Evolutionary conservation across 768 basidiomycete species (phyloP).

Genomic region (Lentinus tigrinus): DNA sequence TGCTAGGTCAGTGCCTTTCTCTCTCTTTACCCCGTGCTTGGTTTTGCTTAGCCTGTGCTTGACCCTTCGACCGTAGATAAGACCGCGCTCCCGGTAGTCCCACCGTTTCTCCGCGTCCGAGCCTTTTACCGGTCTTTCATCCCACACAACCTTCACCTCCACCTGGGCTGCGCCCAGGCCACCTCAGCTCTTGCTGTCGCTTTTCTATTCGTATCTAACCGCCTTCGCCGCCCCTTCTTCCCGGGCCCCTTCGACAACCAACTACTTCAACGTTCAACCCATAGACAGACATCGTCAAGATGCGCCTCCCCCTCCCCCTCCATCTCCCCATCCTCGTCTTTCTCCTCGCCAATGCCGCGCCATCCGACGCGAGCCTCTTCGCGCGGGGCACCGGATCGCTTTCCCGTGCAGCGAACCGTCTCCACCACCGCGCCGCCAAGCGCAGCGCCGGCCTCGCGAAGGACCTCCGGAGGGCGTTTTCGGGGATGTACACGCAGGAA

Average conservation of each 20-base stretch:
- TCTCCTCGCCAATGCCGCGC: slow-evolving; percentile 30
- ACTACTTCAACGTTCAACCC: not conserved
- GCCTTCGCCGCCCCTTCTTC: not conserved
- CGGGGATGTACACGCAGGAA: slow-evolving; percentile 40
- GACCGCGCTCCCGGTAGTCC: not conserved
- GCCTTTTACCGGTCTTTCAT: slow-evolving; percentile 5
- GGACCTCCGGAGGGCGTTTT: slow-evolving; percentile 69
- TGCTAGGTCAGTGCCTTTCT: no score
- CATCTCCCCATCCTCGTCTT: slow-evolving; percentile 29
- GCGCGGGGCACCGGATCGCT: slow-evolving; percentile 33
- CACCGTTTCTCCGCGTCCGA: not conserved
- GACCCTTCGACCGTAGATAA: not conserved
- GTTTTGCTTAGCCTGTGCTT: no score
- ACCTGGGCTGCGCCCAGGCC: slow-evolving; percentile 15
- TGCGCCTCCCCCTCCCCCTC: slow-evolving; percentile 26
- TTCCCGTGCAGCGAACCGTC: slow-evolving; percentile 42
- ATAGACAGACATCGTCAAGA: slow-evolving; percentile 3
- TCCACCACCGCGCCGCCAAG: slow-evolving; percentile 58
- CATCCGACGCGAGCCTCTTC: slow-evolving; percentile 26
- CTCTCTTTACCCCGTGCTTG: no score
- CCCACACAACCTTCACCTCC: slow-evolving; percentile 10
- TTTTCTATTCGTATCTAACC: not conserved
- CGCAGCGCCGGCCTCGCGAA: slow-evolving; percentile 63
- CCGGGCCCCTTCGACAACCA: not conserved
- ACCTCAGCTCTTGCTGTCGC: not conserved